Evolutionary conservation across 2,329 filamentous ascomycete species (phyloP).

Genomic region (Mariannaea sp.): DNA sequence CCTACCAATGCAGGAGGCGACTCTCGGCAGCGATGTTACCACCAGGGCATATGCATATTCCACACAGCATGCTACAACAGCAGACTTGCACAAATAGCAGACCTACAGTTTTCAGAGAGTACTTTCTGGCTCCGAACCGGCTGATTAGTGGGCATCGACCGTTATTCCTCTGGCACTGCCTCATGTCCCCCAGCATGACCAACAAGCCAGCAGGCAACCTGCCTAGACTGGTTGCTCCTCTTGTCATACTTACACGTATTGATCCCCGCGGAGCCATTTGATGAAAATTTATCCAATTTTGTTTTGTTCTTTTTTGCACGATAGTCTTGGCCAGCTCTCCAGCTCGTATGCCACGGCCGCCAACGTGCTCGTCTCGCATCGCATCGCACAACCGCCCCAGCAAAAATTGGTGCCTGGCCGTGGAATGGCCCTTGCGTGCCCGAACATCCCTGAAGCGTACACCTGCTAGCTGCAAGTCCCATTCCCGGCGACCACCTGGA

Average conservation of each 20-base stretch:
- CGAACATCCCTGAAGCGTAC: conserved; percentile 14
- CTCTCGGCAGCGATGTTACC: not conserved
- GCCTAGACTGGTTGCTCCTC: conserved; percentile 10
- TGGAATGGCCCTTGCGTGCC: conserved; percentile 11
- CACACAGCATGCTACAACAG: not conserved
- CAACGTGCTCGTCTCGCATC: conserved; percentile 13
- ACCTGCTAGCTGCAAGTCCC: conserved; percentile 13
- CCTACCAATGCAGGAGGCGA: not conserved
- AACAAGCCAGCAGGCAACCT: not conserved
- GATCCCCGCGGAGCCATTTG: conserved; percentile 14
- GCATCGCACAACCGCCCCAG: conserved; percentile 15
- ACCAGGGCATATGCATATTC: no score
- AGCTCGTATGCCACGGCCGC: conserved; percentile 17
- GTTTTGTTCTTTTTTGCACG: conserved; percentile 6
- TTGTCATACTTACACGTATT: conserved; percentile 23
- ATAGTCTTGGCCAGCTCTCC: conserved; percentile 10
- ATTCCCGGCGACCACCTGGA: conserved; percentile 17
- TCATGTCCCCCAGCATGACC: conserved; percentile 16
- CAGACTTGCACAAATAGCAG: not conserved
- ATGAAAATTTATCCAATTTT: conserved; percentile 12
- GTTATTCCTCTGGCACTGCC: conserved; percentile 13
- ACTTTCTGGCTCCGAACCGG: not conserved
- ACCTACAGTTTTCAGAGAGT: conserved; percentile 4
- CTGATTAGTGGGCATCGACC: conserved; percentile 9
- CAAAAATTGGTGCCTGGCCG: conserved; percentile 18